These are phyloP conservation scores for Dictyostelium brefeldianum DNA, from an alignment of 78 protist genomes.

Conservation along the genomic window DNA sequence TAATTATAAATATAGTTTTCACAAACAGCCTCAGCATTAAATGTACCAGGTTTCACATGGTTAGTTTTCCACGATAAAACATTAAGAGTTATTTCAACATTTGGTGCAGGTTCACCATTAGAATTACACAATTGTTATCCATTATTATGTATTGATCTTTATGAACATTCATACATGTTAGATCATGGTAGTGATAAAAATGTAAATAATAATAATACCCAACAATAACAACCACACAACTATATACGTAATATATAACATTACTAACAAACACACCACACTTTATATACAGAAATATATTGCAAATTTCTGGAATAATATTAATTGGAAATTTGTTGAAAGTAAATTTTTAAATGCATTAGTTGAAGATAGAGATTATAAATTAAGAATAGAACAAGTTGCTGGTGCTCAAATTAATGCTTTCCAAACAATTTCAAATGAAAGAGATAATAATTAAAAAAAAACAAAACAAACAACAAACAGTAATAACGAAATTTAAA, in stretches of 20 bases:
- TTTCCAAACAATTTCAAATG: neutral
- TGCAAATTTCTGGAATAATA: conserved; percentile 44
- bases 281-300: conserved; percentile 36
- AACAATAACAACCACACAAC: neutral
- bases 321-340: conserved; percentile 76
- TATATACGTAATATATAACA: too few species aligned
- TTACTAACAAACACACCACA: neutral
- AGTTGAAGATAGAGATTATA: conserved; percentile 46
- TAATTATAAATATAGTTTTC: conserved; percentile 39
- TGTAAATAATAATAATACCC: conserved; percentile 21
- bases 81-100: conserved; percentile 38
- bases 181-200: conserved; percentile 49
- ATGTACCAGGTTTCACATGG: conserved; percentile 51
- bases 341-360: conserved; percentile 73
- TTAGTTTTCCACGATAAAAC: conserved; percentile 80
- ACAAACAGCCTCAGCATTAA: conserved; percentile 45
- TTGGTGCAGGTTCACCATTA: conserved; percentile 73
- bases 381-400: conserved; percentile 34
- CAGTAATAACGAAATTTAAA: neutral
- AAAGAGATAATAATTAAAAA: neutral
- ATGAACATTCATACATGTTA: conserved; percentile 50
- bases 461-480: neutral
- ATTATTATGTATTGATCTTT: conserved; percentile 62
- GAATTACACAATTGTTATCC: conserved; percentile 57
- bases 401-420: neutral